Percentiles rank a stretch among this genome's conserved stretches.
These are phyloP conservation scores for Ustanciosporium gigantosporum DNA, from an alignment of 1,284 basidiomycete species.

Conservation along the genomic window DNA sequence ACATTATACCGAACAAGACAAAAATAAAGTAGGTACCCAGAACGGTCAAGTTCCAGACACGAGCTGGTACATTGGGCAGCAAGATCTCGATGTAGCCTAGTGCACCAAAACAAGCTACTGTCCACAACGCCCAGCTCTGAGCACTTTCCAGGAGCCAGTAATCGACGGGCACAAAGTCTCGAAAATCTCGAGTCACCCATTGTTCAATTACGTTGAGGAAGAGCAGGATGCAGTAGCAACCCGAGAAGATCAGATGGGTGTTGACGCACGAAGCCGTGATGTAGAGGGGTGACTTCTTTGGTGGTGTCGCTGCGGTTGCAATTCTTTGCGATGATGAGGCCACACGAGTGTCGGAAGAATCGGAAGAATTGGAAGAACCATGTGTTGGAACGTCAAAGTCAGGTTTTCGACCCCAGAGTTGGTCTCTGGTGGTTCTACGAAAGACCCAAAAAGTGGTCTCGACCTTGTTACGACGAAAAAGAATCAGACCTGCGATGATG, in stretches of 20 bases:
- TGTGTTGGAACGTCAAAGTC: too few relatives aligned
- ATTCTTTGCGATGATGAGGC: too few relatives aligned
- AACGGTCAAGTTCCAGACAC: slow-evolving; percentile 16
- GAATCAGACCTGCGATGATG: slow-evolving; percentile 8
- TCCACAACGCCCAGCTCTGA: slow-evolving; percentile 11
- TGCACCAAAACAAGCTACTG: slow-evolving; percentile 12
- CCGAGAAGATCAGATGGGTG: slow-evolving; percentile 15
- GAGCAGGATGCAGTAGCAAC: slow-evolving; percentile 6
- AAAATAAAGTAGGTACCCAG: not conserved
- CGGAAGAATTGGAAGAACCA: too few relatives aligned
- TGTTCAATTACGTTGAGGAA: slow-evolving; percentile 1
- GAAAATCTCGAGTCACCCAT: not conserved
- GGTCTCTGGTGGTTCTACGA: slow-evolving; percentile 7
- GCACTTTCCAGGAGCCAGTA: slow-evolving; percentile 1
- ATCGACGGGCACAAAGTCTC: slow-evolving; percentile 1
- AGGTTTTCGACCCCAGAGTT: too few relatives aligned
- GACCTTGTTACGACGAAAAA: slow-evolving; percentile 7
- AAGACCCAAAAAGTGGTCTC: slow-evolving; percentile 15
- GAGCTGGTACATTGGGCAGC: slow-evolving; percentile 8
- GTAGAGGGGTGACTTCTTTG: not conserved
- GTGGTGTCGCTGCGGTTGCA: not conserved
- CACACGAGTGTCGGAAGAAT: too few relatives aligned
- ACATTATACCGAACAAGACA: not conserved
- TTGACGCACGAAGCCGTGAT: slow-evolving; percentile 25
- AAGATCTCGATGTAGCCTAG: slow-evolving; percentile 28